Evolutionary conservation across 352 stramenopile species (phyloP), one percentile per base, ranked within the genome.

Genomic region (Globisporangium alternatum): DNA sequence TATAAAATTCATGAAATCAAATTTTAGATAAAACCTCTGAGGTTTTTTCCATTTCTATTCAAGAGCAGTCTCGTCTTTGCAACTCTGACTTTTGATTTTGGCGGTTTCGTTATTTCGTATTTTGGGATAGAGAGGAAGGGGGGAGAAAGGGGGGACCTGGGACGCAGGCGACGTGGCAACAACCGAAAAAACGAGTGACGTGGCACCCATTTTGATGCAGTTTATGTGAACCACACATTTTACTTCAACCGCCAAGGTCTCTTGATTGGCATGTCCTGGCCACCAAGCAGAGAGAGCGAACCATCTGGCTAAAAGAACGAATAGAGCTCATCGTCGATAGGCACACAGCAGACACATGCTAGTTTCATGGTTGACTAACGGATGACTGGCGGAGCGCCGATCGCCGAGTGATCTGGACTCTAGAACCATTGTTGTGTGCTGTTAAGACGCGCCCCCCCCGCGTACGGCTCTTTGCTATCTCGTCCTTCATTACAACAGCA

Each of bases 161-260:
- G 39, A 45, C 39, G 39, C 39, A n/a, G 19, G 52, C 22, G 52
- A 57, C 52, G 52, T 57, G 6, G 51, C 51, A 19, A 43, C 28
- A 56, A 56, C 51, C 12, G 9, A 43, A 43, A n/a, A 44, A 13
- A 10, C 39, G 39, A 37, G 39, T 44, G 39, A 44, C 39, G 39
- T 44, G 39, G 39, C 39, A 13, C 10, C 39, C 12, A 37, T 3
- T 37, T n/a, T 31, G 48, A 31, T 57, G 51, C 51, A 57, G 30
- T 57, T 44, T 57, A 30, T 57, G 51, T 57, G 51, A 12, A 6
- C 51, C 51, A 57, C 51, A 28, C 2, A n/a, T 3, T 15, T 25
- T 3, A 7, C 9, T 22, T 43, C 5, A 13, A 25, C 8, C 9
- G 5, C 6, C 10, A 6, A 8, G 6, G 4, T 9, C 10, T 8